Evolutionary conservation across 352 stramenopile species (phyloP).

Genomic region (Phytophthora tubulina): DNA sequence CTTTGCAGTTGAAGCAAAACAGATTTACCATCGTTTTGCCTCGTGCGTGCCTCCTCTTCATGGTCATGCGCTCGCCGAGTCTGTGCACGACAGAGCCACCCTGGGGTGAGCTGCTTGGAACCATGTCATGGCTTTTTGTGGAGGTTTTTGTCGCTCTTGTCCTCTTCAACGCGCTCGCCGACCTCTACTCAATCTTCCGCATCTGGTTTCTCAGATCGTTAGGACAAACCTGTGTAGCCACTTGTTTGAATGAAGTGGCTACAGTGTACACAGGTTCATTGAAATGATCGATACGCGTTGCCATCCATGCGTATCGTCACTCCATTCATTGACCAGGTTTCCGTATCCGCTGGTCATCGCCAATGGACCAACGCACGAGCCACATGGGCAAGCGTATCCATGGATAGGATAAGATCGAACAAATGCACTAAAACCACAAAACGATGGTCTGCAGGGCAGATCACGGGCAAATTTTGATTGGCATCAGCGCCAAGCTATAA

Average conservation of each 20-base stretch:
- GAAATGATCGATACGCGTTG: background rate
- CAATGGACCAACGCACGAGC: background rate
- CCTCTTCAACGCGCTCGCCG: conserved; percentile 1
- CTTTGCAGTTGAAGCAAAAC: conserved; percentile 29
- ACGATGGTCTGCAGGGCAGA: background rate
- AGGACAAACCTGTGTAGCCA: conserved; percentile 22
- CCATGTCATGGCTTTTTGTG: conserved; percentile 6
- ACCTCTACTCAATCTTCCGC: conserved; percentile 9
- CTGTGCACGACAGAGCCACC: background rate
- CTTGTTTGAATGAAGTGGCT: background rate
- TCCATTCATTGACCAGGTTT: conserved; percentile 6
- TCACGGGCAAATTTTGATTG: conserved; percentile 41
- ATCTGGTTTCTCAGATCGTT: conserved; percentile 26
- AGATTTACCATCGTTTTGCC: conserved; percentile 1
- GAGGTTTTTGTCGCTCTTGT: conserved; percentile 12
- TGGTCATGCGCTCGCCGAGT: too few relatives aligned
- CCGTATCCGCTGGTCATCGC: conserved; percentile 7
- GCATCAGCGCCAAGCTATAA: background rate
- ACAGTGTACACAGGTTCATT: too few relatives aligned
- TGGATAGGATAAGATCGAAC: conserved; percentile 5
- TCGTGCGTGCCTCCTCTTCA: conserved; percentile 18
- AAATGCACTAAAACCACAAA: background rate
- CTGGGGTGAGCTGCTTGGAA: conserved; percentile 21
- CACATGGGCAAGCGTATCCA: background rate
- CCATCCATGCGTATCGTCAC: conserved; percentile 12